Conservation (phyloP, 805 yeast genomes). For the Candida broadrunensis region DNA sequence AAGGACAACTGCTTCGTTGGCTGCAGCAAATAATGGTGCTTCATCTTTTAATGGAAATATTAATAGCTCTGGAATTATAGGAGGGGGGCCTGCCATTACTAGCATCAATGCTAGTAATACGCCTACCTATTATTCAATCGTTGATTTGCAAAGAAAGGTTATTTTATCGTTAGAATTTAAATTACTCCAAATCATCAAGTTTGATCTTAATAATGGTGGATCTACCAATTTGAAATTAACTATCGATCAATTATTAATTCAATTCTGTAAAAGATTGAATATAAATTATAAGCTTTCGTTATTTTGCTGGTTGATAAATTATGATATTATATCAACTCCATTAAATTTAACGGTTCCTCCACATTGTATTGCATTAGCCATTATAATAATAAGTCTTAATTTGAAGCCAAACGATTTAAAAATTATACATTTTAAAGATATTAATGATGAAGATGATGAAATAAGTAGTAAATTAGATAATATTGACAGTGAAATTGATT, state of each 20-base stretch:
- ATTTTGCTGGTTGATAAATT: slow-evolving; percentile 72
- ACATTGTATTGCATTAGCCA: slow-evolving; percentile 70
- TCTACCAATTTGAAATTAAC: slow-evolving; percentile 16
- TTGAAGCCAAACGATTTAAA: slow-evolving; percentile 34
- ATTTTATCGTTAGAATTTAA: slow-evolving; percentile 65
- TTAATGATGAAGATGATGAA: slow-evolving; percentile 9
- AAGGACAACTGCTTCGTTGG: slow-evolving; percentile 1
- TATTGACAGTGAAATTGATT: slow-evolving; percentile 32
- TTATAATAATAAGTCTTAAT: slow-evolving; percentile 58
- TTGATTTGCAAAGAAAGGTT: slow-evolving; percentile 54
- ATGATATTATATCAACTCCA: slow-evolving; percentile 71
- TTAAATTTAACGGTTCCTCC: slow-evolving; percentile 68
- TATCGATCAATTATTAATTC: slow-evolving; percentile 64
- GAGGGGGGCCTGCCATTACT: neutral
- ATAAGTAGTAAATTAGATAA: slow-evolving; percentile 23
- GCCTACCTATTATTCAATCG: neutral
- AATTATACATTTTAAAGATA: slow-evolving; percentile 17
- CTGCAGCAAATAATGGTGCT: neutral
- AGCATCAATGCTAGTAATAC: neutral
- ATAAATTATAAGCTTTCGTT: slow-evolving; percentile 47
- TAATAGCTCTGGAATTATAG: neutral
- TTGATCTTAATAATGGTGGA: slow-evolving; percentile 72
- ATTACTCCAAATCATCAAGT: slow-evolving; percentile 71
- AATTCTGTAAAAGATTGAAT: slow-evolving; percentile 50
- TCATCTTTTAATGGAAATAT: neutral